Conservation (phyloP, 441 rosid genomes). For the Kokia cookei region DNA sequence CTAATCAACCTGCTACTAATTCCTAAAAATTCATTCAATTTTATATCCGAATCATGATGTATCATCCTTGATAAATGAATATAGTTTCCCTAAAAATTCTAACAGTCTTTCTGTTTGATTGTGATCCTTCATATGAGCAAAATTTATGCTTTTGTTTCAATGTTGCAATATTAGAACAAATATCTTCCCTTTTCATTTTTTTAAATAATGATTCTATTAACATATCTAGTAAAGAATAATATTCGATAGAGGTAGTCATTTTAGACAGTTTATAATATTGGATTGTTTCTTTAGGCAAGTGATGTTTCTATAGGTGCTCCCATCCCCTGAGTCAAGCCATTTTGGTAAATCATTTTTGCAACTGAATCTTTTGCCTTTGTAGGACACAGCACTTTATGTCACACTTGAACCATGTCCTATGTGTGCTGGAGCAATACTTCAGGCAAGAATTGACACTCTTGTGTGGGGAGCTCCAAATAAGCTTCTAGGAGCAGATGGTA, state of each 20-base stretch:
- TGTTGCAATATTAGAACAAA: background rate
- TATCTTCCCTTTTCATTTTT: no score
- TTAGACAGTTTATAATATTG: background rate
- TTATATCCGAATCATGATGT: background rate
- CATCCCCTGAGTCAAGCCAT: background rate
- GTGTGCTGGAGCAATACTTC: constrained; percentile 99
- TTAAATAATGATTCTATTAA: background rate
- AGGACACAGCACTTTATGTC: constrained; percentile 86
- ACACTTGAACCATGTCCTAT: constrained; percentile 97
- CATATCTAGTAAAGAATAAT: background rate
- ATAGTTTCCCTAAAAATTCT: background rate
- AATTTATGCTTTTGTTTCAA: background rate
- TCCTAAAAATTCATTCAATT: background rate
- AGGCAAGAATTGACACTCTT: constrained; percentile 28
- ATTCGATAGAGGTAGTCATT: background rate
- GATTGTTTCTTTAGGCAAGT: background rate
- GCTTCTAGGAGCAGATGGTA: constrained; percentile 98
- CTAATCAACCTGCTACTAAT: background rate
- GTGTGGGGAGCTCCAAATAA: constrained; percentile 99
- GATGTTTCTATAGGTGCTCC: background rate
- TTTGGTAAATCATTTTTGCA: background rate
- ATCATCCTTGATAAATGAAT: background rate
- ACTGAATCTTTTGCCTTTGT: constrained; percentile 13
- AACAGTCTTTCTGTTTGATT: background rate
- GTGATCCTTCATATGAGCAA: background rate